Evolutionary conservation across 1,139 yeast genomes (phyloP).

Genomic region (Zhuliangozyma parablackwelliae): DNA sequence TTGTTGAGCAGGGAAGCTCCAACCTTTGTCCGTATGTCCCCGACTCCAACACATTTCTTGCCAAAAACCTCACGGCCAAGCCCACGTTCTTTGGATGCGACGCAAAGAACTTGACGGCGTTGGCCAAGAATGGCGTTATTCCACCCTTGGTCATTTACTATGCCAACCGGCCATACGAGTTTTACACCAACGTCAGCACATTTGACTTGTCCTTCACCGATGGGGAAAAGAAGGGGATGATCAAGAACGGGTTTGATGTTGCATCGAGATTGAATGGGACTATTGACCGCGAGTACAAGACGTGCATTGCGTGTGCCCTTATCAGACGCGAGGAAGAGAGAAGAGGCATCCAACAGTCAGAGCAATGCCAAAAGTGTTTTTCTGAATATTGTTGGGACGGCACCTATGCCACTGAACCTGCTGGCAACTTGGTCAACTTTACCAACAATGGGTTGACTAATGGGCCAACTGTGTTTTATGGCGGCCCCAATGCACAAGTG

Average conservation of each 20-base stretch:
- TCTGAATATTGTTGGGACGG: conserved; percentile 41
- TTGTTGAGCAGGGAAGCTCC: conserved; percentile 51
- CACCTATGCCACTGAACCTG: conserved; percentile 9
- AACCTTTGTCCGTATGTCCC: conserved; percentile 78
- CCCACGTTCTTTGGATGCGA: conserved; percentile 44
- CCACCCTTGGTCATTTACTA: conserved; percentile 36
- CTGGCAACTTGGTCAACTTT: conserved; percentile 17
- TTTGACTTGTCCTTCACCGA: conserved; percentile 30
- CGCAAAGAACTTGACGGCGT: conserved; percentile 32
- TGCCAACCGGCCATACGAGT: conserved; percentile 38
- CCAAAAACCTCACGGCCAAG: conserved; percentile 32
- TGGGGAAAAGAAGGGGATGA: conserved; percentile 31
- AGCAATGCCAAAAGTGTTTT: conserved; percentile 36
- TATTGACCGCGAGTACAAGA: conserved; percentile 31
- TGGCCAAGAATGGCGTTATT: conserved; percentile 29
- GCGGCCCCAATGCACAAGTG: conserved; percentile 1
- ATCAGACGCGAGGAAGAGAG: conserved; percentile 40
- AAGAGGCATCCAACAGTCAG: conserved; percentile 30
- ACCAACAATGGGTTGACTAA: conserved; percentile 27
- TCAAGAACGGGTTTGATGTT: conserved; percentile 34
- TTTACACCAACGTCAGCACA: conserved; percentile 30
- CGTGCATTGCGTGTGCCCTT: conserved; percentile 40
- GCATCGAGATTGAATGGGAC: conserved; percentile 29
- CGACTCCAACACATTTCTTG: conserved; percentile 33
- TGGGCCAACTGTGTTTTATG: conserved; percentile 12